Base-by-base conservation (phyloP, 164 flowering plant species). In the Annona squamosa region DNA sequence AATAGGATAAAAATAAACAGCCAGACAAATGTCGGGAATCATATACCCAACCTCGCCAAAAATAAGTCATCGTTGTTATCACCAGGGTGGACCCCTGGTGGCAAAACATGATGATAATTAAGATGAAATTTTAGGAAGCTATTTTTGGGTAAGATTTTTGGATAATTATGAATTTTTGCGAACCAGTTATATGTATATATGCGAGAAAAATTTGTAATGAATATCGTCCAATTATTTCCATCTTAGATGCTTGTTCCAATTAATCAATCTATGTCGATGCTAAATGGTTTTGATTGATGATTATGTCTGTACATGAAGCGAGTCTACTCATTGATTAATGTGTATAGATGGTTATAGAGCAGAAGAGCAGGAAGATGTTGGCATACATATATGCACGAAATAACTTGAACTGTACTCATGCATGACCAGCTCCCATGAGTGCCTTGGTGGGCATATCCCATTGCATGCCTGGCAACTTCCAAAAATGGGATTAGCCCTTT, bases 381-480 rank as follows among this genome's bases (percentile, higher is more conserved):
- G 65, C 76, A 62, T 74, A 48, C 70, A 75, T 74, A 75, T 68
- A 74, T 72, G 74, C 68, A 68, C 78, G 76, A 79, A 76, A 46
- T 75, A 72, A 70, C 86, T 79, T 81, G 69, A 74, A 77, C 73
- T 72, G 45, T 67, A 80, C 86, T 84, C 84, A 80, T 77, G 26
- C 52, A 70, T 80, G 80, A 73, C 77, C 82, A 72, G 52, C 71
- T 71, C 68, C 76, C 77, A 77, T 76, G 82, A 81, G 79, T 77
- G 75, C 63, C 80, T 76, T 72, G 81, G 78, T 79, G 70, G 80
- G 78, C 79, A 26, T 26, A 26, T 78, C 78, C 73, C 72, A 76
- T 48, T 70, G 42, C 64, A 73, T 46, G 63, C 46, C 63, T 70
- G 57, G 67, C 68, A 45, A 41, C 76, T 70, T 13, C 73, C 74